These are phyloP conservation scores for Globisporangium irregulare DNA, from an alignment of 352 stramenopile genomes.

Conservation along the genomic window DNA sequence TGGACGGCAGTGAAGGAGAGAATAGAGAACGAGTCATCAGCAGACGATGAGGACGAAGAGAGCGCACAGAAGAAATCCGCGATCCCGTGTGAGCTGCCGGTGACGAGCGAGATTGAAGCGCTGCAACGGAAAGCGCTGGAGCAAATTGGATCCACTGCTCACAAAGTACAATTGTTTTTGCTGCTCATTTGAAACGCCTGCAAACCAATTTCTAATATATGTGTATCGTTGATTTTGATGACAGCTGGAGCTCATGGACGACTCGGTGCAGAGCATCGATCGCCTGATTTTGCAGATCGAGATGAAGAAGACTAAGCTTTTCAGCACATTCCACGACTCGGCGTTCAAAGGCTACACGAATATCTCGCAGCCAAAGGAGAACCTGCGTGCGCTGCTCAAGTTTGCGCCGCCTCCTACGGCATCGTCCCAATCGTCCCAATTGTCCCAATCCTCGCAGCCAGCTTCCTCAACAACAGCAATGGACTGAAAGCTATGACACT, in stretches of 20 bases:
- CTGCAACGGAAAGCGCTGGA: constrained; percentile 47
- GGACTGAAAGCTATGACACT: not conserved
- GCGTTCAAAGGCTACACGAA: constrained; percentile 77
- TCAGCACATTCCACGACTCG: constrained; percentile 68
- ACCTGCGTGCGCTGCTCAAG: constrained; percentile 53
- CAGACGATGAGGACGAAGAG: constrained; percentile 11
- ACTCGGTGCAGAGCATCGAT: constrained; percentile 64
- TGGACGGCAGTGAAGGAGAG: constrained; percentile 44
- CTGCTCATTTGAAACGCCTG: not conserved
- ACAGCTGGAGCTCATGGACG: constrained; percentile 54
- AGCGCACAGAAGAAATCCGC: constrained; percentile 10
- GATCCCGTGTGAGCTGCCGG: constrained; percentile 35
- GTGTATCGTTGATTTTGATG: not conserved
- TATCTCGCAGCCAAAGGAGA: constrained; percentile 64
- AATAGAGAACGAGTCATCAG: constrained; percentile 28
- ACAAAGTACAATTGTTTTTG: constrained; percentile 27
- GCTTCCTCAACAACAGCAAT: not conserved
- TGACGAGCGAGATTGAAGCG: constrained; percentile 41
- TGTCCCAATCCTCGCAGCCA: not conserved
- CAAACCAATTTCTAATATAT: not conserved
- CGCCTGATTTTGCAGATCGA: constrained; percentile 64
- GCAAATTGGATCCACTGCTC: constrained; percentile 39
- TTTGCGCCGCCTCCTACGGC: constrained; percentile 10
- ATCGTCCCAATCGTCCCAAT: not conserved
- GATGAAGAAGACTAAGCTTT: constrained; percentile 65